phyloP scores from a whole-genome alignment of 2,329 filamentous ascomycete species.

The Alternaria ethzedia region DNA sequence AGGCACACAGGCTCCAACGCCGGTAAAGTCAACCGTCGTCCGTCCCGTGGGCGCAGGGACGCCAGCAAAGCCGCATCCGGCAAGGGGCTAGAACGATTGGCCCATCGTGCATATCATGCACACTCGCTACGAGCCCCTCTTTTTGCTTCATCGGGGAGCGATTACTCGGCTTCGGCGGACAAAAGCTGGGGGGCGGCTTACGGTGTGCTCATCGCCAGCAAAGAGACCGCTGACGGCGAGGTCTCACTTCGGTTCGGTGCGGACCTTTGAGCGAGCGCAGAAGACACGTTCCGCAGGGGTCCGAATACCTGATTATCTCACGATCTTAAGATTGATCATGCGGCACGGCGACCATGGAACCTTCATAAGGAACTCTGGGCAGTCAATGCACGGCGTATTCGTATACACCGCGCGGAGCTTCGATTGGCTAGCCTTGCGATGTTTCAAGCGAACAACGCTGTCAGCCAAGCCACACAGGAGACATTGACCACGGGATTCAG shows the following conservation, averaged over 20 bases:
- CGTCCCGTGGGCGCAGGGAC: conserved; percentile 21
- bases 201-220: not conserved
- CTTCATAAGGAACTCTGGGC: not conserved
- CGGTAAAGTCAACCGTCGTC: conserved; percentile 21
- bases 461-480: not conserved
- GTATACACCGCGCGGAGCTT: not conserved
- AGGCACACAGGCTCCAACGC: conserved; percentile 17
- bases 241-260: not conserved
- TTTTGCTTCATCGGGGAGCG: conserved; percentile 17
- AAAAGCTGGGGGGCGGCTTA: conserved; percentile 13
- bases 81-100: conserved; percentile 19
- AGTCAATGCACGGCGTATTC: conserved; percentile 2
- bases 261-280: not conserved
- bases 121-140: conserved; percentile 16
- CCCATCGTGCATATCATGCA: conserved; percentile 17
- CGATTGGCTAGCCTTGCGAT: conserved; percentile 11
- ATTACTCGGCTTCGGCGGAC: conserved; percentile 11
- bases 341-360: not conserved
- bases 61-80: conserved; percentile 19
- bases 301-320: conserved; percentile 1
- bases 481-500: not conserved
- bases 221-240: not conserved
- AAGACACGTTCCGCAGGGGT: conserved; percentile 4
- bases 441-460: conserved; percentile 4
- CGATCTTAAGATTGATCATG: not conserved